Evolutionary conservation across 176 grass and related monocot genomes (phyloP), one percentile per base, ranked within the genome.

Genomic region (Luzula sylvatica): DNA sequence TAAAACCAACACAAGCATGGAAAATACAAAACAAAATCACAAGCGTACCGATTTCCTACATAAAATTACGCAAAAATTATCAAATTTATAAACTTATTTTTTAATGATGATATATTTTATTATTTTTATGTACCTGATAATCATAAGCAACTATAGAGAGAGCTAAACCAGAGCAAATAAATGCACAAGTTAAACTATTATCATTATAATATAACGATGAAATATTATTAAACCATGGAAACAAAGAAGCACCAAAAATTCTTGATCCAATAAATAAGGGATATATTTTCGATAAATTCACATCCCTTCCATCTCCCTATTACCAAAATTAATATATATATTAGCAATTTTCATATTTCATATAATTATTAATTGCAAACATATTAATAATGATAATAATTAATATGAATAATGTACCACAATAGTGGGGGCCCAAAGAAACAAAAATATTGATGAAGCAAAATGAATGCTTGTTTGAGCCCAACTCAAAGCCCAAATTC

Each of bases 391-490:
- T 68, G 2, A 21, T 51, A 18, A 27, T 8, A 16, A 18, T 20
- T 27, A 16, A 13, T 5, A 43, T 43, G 11, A 45, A 66, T 57
- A 38, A 68, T 20, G 64, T 90, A 98, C 85, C 78, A 96, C 74
- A 68, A 96, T 86, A 14, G 61, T 77, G 57, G 92, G 92, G 75
- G 85, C 81, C 92, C 85, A 96, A 41, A 96, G 71, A 45, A 96
- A 74, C 84, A 77, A 96, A 79, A 82, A 82, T 13, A 80, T 66
- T 53, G 65, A 72, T 46, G 76, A 30, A 62, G 92, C 69, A 27
- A 89, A 90, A 76, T 89, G 75, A 58, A 96, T 79, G 59, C 85
- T 86, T 65, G 78, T 66, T 82, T 96, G 85, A 82, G 92, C 74
- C 54, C 83, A 89, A 26, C 67, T 70, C 45, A 96, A 70, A 64